phyloP scores from a whole-genome alignment of 305 asterid genomes.

The Rubia peregrina region DNA sequence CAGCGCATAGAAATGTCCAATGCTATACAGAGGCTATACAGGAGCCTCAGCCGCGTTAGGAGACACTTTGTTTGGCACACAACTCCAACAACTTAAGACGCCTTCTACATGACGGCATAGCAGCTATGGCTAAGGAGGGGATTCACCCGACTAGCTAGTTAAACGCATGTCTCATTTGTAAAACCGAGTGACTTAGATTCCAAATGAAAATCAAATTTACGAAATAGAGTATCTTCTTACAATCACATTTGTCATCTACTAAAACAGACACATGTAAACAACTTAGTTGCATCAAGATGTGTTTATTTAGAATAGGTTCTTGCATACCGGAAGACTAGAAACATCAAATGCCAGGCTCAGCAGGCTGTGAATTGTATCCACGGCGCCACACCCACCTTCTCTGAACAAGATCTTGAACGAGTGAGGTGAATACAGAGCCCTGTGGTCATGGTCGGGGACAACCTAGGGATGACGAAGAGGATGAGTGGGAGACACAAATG shows the following conservation, averaged over 20 bases:
- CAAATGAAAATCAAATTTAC: background rate
- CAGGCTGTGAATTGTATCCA: conserved; percentile 48
- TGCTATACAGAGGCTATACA: conserved; percentile 34
- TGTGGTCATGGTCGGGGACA: conserved; percentile 72
- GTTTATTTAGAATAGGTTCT: background rate
- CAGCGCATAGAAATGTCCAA: background rate
- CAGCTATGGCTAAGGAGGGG: conserved; percentile 76
- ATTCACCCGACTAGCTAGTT: conserved; percentile 18
- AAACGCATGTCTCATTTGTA: background rate
- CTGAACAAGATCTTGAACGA: conserved; percentile 95
- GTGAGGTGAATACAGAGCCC: conserved; percentile 82
- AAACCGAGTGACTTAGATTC: background rate
- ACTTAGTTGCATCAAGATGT: background rate
- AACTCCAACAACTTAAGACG: conserved; percentile 40
- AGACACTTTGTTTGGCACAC: conserved; percentile 62
- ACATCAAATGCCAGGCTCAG: conserved; percentile 21
- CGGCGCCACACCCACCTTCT: conserved; percentile 99
- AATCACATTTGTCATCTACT: background rate
- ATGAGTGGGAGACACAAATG: background rate
- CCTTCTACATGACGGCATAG: conserved; percentile 70
- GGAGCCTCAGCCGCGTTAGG: conserved; percentile 43
- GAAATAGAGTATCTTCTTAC: background rate
- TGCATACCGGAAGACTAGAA: background rate
- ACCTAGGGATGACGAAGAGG: conserved; percentile 40
- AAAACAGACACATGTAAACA: background rate